Evolutionary conservation across 345 rosid genomes (phyloP).

Genomic region (Limnanthes douglasii): DNA sequence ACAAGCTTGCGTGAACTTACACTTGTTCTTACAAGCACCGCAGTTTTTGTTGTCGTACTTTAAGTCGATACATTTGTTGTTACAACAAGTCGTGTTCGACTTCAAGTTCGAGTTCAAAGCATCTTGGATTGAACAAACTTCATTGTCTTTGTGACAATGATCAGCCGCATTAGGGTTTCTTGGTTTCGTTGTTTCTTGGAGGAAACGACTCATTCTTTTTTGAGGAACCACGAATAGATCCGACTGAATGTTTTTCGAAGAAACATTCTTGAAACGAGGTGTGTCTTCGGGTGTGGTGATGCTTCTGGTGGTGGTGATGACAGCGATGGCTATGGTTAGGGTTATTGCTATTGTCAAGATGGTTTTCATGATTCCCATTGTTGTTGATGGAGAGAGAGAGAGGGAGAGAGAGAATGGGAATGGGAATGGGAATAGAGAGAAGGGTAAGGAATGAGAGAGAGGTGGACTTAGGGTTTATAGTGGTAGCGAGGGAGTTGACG

Average conservation of each 20-base stretch:
- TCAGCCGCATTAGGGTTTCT: constrained; percentile 58
- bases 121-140: constrained; percentile 14
- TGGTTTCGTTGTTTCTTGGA: constrained; percentile 14
- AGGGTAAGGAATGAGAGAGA: constrained; percentile 9
- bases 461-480: constrained; percentile 29
- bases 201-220: constrained; percentile 43
- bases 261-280: background rate
- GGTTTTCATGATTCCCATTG: constrained; percentile 12
- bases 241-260: background rate
- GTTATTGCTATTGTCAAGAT: constrained; percentile 30
- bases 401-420: constrained; percentile 5
- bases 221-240: constrained; percentile 12
- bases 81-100: constrained; percentile 38
- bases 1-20: constrained; percentile 42
- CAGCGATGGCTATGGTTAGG: constrained; percentile 24
- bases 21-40: constrained; percentile 57
- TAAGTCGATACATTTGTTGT: constrained; percentile 63
- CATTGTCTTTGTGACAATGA: constrained; percentile 37
- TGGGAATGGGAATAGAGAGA: constrained; percentile 4
- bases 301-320: constrained; percentile 18
- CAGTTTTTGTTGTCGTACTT: constrained; percentile 36
- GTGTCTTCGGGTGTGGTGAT: constrained; percentile 8
- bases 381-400: constrained; percentile 4
- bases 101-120: constrained; percentile 15
- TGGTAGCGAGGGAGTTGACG: constrained; percentile 37